A percentile compares a stretch with the other conserved stretches of the same genome.
Conservation (phyloP, 2,329 filamentous ascomycete species). For the Diaporthe destruens region DNA sequence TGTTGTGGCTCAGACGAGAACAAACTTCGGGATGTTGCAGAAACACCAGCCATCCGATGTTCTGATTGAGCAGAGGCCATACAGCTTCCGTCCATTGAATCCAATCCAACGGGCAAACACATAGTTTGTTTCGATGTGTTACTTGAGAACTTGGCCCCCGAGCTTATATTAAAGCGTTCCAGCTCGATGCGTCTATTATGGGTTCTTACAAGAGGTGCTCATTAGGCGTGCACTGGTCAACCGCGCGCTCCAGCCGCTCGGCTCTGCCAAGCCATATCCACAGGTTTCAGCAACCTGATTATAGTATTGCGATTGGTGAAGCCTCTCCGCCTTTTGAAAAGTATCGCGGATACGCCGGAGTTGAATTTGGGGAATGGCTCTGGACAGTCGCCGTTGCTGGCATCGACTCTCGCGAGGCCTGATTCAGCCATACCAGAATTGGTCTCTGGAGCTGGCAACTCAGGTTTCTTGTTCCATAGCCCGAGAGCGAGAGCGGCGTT, state of each 20-base stretch:
- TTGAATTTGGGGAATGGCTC: background rate
- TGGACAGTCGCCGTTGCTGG: background rate
- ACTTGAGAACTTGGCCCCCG: constrained; percentile 18
- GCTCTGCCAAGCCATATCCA: constrained; percentile 11
- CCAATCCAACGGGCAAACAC: constrained; percentile 24
- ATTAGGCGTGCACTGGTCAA: background rate
- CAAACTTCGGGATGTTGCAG: constrained; percentile 29
- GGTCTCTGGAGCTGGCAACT: background rate
- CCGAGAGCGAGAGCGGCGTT: constrained; percentile 12
- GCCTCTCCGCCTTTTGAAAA: background rate
- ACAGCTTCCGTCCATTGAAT: constrained; percentile 1
- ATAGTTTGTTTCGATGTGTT: constrained; percentile 26
- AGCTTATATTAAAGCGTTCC: constrained; percentile 19
- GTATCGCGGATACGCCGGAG: constrained; percentile 20
- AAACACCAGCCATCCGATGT: constrained; percentile 21
- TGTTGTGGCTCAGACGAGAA: constrained; percentile 16
- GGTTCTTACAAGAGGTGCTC: background rate
- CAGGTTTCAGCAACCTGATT: background rate
- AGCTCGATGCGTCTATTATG: constrained; percentile 1
- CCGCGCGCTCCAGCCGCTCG: constrained; percentile 9
- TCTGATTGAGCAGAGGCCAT: constrained; percentile 11
- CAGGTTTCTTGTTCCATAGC: background rate
- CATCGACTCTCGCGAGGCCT: background rate
- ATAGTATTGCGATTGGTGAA: constrained; percentile 31
- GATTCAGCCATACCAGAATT: no score